phyloP scores from a whole-genome alignment of 2,329 filamentous ascomycete species.

The Amauroascus verrucosus region DNA sequence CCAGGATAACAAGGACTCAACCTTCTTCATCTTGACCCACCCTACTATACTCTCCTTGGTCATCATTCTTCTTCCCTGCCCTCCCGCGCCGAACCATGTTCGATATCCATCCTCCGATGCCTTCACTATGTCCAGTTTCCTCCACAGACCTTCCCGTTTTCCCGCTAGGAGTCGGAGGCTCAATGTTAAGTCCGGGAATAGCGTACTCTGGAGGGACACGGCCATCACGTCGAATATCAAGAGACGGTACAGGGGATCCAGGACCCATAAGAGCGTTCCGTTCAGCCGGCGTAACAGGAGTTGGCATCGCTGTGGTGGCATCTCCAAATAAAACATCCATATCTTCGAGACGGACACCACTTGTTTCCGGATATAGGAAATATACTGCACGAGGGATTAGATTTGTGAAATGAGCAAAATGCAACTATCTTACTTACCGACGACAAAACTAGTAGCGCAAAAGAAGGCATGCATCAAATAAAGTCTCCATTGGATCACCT shows the following conservation, averaged over 20 bases:
- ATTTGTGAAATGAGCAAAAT: background rate
- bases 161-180: constrained; percentile 53
- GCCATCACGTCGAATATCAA: constrained; percentile 51
- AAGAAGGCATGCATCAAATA: constrained; percentile 96
- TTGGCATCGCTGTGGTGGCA: constrained; percentile 70
- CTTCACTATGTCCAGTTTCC: constrained; percentile 37
- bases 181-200: constrained; percentile 72
- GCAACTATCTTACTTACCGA: constrained; percentile 57
- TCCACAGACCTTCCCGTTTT: constrained; percentile 29
- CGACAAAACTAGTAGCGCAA: constrained; percentile 86
- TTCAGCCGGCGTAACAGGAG: constrained; percentile 67
- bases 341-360: constrained; percentile 87
- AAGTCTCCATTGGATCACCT: constrained; percentile 82
- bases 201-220: constrained; percentile 51
- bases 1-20: background rate
- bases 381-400: constrained; percentile 54
- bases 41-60: constrained; percentile 35
- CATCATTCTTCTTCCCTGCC: constrained; percentile 26
- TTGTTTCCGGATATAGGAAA: constrained; percentile 95
- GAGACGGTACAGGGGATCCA: constrained; percentile 68
- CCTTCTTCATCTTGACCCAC: constrained; percentile 39
- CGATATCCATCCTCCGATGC: constrained; percentile 59
- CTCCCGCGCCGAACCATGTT: constrained; percentile 50
- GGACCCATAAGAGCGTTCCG: constrained; percentile 69
- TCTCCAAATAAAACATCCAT: constrained; percentile 95